phyloP scores from a whole-genome alignment of 2,329 filamentous ascomycete species.

The Microascus cirrosus region DNA sequence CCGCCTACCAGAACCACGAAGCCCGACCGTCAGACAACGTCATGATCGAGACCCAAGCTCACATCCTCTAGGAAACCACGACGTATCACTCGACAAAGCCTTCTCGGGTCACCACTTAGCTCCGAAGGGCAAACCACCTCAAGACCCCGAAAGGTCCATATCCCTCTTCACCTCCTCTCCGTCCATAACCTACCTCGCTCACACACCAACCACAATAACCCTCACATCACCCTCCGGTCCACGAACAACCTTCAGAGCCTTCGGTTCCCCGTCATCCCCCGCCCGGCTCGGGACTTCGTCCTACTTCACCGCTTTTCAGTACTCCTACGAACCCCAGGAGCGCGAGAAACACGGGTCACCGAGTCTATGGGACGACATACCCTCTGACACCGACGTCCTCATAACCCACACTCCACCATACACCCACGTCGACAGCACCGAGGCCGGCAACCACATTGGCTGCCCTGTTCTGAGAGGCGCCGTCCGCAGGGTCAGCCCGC shows the following conservation, averaged over 20 bases:
- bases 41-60: not conserved
- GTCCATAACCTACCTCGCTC: conserved; percentile 53
- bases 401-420: conserved; percentile 60
- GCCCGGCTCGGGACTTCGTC: conserved; percentile 8
- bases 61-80: conserved; percentile 55
- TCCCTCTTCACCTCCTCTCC: conserved; percentile 39
- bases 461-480: conserved; percentile 48
- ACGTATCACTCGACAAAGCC: conserved; percentile 55
- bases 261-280: conserved; percentile 60
- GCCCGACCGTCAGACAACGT: not conserved
- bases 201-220: conserved; percentile 40
- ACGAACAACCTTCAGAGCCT: conserved; percentile 49
- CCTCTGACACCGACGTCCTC: conserved; percentile 51
- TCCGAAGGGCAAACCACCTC: conserved; percentile 43
- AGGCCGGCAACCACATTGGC: conserved; percentile 31
- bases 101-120: conserved; percentile 47
- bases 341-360: not conserved
- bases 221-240: conserved; percentile 44
- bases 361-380: conserved; percentile 49
- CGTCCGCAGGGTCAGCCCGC: conserved; percentile 50
- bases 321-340: not conserved
- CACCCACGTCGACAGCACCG: conserved; percentile 43
- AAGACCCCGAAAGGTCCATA: conserved; percentile 42
- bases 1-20: not conserved
- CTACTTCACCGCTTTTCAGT: conserved; percentile 2